A percentile compares a stretch with the other conserved stretches of the same genome.
Conservation (phyloP, 116 monocot species). For the Iris pallida region DNA sequence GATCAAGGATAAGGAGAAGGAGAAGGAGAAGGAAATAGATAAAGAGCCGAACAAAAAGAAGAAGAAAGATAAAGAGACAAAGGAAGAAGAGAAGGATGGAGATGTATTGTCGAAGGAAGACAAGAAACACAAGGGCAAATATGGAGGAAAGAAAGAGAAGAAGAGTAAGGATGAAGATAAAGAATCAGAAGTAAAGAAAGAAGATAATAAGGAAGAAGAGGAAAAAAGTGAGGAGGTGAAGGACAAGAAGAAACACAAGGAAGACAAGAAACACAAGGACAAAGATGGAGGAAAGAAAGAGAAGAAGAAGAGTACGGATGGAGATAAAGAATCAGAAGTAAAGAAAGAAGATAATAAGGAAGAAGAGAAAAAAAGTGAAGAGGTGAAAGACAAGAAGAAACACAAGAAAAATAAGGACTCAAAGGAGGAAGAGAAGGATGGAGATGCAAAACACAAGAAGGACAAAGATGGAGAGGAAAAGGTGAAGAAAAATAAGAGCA, state of each 20-base stretch:
- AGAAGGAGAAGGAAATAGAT: neutral
- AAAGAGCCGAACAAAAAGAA: conserved; percentile 5
- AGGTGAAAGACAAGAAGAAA: neutral
- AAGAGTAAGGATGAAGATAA: neutral
- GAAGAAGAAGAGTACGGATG: conserved; percentile 1
- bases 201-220: neutral
- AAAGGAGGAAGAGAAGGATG: neutral
- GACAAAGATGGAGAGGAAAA: neutral
- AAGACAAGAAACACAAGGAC: neutral
- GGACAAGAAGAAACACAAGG: neutral
- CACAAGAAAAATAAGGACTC: neutral
- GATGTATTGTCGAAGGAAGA: neutral
- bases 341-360: neutral
- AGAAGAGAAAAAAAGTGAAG: neutral
- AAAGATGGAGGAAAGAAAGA: neutral
- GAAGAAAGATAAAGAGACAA: neutral
- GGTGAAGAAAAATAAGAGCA: conserved; percentile 4
- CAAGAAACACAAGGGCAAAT: neutral
- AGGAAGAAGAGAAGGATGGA: conserved; percentile 1
- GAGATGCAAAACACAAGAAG: neutral
- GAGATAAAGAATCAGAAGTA: neutral
- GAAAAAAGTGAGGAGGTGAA: neutral
- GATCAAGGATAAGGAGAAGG: conserved; percentile 1
- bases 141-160: neutral
- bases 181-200: neutral